Evolutionary conservation across 1,284 basidiomycete genomes (phyloP), one percentile per base, ranked within the genome.

Genomic region (Paramarasmius palmivorus): DNA sequence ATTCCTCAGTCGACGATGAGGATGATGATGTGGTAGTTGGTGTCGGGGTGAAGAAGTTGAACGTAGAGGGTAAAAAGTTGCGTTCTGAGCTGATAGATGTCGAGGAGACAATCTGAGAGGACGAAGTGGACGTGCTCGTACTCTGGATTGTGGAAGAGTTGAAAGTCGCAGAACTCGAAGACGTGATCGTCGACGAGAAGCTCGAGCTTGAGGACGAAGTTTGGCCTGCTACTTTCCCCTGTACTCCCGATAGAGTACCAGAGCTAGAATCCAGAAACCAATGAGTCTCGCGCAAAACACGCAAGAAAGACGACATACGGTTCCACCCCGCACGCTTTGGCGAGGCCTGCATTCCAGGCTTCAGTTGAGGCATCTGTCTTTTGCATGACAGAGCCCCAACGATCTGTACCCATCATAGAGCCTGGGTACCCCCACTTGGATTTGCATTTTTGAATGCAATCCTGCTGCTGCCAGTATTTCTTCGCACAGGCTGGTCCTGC

Each of bases 401-500:
- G 73, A 62, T 83, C 74, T n/a, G 66, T 71, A 57, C 78, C 77
- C 74, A 83, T 80, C 49, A 72, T 65, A 25, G 61, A 63, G 17
- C 79, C 79, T 22, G 75, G 69, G 74, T 76, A 83, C 4, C 82
- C 82, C 76, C 78, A 80, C 57, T 70, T 75, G 36, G 63, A 56
- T 53, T 65, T 72, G 65, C 82, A 83, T 57, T 59, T 63, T 29
- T 68, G 52, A 32, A 79, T 56, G 61, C 82, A 83, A 42, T 72
- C 66, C 22, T 63, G 58, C 20, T 61, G 63, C 52, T 67, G 59
- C 51, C 61, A 67, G 54, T 75, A 60, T 55, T 75, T 74, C 54
- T 67, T 71, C 32, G 76, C 71, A 63, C 80, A 81, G 19, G 77
- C 74, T 26, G 82, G 81, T 49, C 78, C 78, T 60, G 82, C 82